Percentiles rank a stretch among this genome's conserved stretches.
phyloP scores from a whole-genome alignment of 176 grass and related monocot genomes.

The Carex pumila region DNA sequence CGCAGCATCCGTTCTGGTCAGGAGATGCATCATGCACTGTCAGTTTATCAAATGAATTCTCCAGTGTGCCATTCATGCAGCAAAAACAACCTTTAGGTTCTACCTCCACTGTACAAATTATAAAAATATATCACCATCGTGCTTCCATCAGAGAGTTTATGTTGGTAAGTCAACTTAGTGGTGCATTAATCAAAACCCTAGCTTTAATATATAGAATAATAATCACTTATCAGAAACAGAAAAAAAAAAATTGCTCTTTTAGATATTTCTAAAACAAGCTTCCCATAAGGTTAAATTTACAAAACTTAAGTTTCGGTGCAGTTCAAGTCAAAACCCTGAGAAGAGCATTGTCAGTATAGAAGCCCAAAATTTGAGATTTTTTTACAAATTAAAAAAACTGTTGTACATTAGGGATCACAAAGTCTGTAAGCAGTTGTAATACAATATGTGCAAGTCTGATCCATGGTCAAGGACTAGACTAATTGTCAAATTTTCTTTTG shows the following conservation, averaged over 20 bases:
- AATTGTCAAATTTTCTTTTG: not conserved
- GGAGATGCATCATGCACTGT: constrained; percentile 9
- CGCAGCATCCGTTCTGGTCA: constrained; percentile 64
- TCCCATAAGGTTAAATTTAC: not conserved
- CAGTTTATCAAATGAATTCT: constrained; percentile 22
- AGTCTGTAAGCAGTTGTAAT: not conserved
- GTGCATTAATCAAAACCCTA: not conserved
- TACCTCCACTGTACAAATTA: constrained; percentile 5
- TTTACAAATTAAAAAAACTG: not conserved
- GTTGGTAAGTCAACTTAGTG: not conserved
- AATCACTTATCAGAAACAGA: constrained; percentile 3
- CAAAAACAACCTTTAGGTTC: constrained; percentile 16
- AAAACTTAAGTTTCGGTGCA: not conserved
- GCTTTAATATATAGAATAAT: not conserved
- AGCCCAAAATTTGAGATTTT: not conserved
- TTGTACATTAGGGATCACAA: not conserved
- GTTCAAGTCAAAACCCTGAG: not conserved
- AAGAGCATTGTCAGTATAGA: not conserved
- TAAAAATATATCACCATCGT: not conserved
- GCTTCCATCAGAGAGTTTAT: not conserved
- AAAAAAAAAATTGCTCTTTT: constrained; percentile 16
- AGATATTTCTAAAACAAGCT: not conserved
- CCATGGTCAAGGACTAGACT: not conserved
- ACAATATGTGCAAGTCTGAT: not conserved
- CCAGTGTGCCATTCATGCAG: constrained; percentile 23